Evolutionary conservation across 768 basidiomycete genomes (phyloP), one percentile per base, ranked within the genome.

Genomic region (Trametes cinnabarina): DNA sequence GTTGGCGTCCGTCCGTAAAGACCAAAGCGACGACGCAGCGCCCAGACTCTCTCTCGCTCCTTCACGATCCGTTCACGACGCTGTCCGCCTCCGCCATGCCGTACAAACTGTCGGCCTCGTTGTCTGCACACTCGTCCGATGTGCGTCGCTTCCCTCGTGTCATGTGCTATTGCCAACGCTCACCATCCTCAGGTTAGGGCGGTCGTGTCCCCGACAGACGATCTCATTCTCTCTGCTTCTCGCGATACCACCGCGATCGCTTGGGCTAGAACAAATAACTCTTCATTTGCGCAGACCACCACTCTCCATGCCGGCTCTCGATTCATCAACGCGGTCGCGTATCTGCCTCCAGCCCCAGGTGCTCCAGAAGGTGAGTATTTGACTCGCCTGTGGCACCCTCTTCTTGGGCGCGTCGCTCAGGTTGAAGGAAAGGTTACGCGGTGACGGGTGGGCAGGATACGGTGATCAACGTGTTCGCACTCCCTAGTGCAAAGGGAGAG

Each of bases 361-460:
- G 83, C 86, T 43, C 84, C 87, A 22, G 81, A 85, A 80, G 90
- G 89, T 89, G 70, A 69, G 78, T 63, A 17, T 40, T 26, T 17
- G 15, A 55, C 51, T 48, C 35, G 51, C n/a, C 23, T 32, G 57
- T 35, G 55, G 61, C 51, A 57, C 35, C 12, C 23, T 40, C 23
- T 55, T 37, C 26, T n/a, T 10, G 35, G 26, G 46, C 25, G 54
- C 26, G 46, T 46, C n/a, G 46, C 54, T 55, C 46, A 55, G 32
- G 23, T 3, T 15, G 39, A 11, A 15, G 46, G 30, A n/a, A 54
- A 67, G 95, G 92, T 37, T 94, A 85, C 68, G 83, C 86, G 63
- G 85, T 94, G 9, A 87, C 93, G 10, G 96, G 92, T 15, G 92
- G 93, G 0, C 92, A 95, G 71, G 95, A 97, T 68, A 83, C 86